Conservation (phyloP, 176 grass and related monocot species). For the Hsuehochloa calcarea region DNA sequence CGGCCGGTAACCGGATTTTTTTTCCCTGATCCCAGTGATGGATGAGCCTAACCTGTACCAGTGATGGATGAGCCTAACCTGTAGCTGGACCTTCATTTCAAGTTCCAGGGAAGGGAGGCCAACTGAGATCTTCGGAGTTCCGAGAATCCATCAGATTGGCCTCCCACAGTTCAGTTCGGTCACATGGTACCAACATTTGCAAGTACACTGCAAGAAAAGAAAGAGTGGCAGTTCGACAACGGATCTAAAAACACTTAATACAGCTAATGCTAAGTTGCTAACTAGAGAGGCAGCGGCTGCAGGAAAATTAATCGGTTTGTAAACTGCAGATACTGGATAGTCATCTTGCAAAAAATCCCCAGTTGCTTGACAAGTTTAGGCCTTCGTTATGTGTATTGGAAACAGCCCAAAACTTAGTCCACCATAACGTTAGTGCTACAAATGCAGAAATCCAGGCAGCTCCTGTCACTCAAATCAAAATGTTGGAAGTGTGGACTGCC, state of each 20-base stretch:
- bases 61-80: neutral
- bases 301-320: neutral
- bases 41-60: too few species aligned
- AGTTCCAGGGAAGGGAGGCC: neutral
- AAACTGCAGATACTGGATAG: slow-evolving; percentile 1
- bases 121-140: neutral
- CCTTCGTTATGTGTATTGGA: slow-evolving; percentile 3
- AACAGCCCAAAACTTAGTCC: neutral
- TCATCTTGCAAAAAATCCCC: neutral
- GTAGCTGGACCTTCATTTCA: neutral
- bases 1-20: too few species aligned
- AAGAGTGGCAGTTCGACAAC: slow-evolving; percentile 10
- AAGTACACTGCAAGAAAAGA: slow-evolving; percentile 11
- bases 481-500: slow-evolving; percentile 10
- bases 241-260: slow-evolving; percentile 26
- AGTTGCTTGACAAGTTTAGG: neutral
- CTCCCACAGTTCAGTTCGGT: slow-evolving; percentile 4
- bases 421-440: slow-evolving; percentile 25
- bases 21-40: too few species aligned
- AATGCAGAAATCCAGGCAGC: slow-evolving; percentile 2
- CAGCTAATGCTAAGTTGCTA: slow-evolving; percentile 24
- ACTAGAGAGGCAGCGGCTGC: slow-evolving; percentile 17
- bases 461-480: neutral
- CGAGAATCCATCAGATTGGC: neutral
- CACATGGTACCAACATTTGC: slow-evolving; percentile 17